Evolutionary conservation across 2,329 filamentous ascomycete species (phyloP).

Genomic region (Diplodia sapinea): DNA sequence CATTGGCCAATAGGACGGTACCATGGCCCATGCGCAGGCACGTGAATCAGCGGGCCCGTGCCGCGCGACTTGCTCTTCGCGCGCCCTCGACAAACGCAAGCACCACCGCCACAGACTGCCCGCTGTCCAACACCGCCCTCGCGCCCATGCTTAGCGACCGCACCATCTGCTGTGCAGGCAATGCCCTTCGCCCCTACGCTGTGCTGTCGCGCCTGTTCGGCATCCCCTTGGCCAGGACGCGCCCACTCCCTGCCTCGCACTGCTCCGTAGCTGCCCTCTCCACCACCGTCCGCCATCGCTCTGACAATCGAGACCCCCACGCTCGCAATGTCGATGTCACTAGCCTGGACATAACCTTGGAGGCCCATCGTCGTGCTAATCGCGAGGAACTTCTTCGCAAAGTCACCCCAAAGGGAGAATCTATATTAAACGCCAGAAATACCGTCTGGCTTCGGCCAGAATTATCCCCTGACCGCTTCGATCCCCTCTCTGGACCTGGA

Average conservation of each 20-base stretch:
- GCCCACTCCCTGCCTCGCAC: background rate
- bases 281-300: background rate
- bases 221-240: constrained; percentile 31
- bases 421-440: too few relatives aligned
- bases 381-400: constrained; percentile 35
- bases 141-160: constrained; percentile 5
- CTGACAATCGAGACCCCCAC: background rate
- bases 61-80: background rate
- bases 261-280: background rate
- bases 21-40: background rate
- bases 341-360: constrained; percentile 45
- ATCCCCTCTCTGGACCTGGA: background rate
- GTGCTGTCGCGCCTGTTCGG: constrained; percentile 46
- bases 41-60: constrained; percentile 8
- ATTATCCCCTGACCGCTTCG: constrained; percentile 8
- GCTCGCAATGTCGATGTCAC: constrained; percentile 39
- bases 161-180: constrained; percentile 42
- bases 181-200: constrained; percentile 42
- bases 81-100: constrained; percentile 39
- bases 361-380: constrained; percentile 50
- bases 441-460: background rate
- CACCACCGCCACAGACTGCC: constrained; percentile 31
- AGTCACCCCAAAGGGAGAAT: background rate
- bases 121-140: constrained; percentile 33
- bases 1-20: constrained; percentile 15